Evolutionary conservation across 2,329 filamentous ascomycete genomes (phyloP).

Genomic region (Arthroderma uncinatum): DNA sequence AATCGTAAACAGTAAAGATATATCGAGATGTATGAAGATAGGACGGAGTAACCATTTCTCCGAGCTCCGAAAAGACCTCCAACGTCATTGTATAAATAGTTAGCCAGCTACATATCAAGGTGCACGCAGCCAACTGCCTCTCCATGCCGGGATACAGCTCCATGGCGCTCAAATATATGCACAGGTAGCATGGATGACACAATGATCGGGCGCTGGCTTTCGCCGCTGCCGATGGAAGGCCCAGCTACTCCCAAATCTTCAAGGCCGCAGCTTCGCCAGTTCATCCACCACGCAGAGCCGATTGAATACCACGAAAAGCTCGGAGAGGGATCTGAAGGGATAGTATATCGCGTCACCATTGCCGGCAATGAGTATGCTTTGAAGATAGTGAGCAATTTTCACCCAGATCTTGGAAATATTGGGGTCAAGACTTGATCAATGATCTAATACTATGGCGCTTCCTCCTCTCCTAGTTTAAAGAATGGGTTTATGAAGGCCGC

Average conservation of each 20-base stretch:
- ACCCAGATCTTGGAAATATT: background rate
- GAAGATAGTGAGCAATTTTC: slow-evolving; percentile 8
- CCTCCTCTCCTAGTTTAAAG: background rate
- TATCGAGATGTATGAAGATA: too few relatives aligned
- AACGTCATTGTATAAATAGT: too few relatives aligned
- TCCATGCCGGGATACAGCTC: too few relatives aligned
- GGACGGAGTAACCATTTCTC: too few relatives aligned
- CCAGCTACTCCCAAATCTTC: slow-evolving; percentile 5
- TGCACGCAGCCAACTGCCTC: too few relatives aligned
- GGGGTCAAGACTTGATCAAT: background rate
- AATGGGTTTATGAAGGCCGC: background rate
- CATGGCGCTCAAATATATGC: background rate
- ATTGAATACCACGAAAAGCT: slow-evolving; percentile 1
- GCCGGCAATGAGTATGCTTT: slow-evolving; percentile 8
- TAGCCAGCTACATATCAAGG: too few relatives aligned
- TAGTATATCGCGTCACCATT: slow-evolving; percentile 8
- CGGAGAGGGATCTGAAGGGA: slow-evolving; percentile 6
- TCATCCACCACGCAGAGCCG: slow-evolving; percentile 10
- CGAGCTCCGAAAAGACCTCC: too few relatives aligned
- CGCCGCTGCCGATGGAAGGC: slow-evolving; percentile 10
- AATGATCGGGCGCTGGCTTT: slow-evolving; percentile 10
- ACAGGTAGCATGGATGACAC: slow-evolving; percentile 7
- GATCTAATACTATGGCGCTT: background rate
- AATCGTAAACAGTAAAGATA: too few relatives aligned
- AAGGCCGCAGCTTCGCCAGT: slow-evolving; percentile 10